Percentiles rank a stretch among this genome's conserved stretches.
phyloP scores from a whole-genome alignment of 2,329 filamentous ascomycete genomes.

The Penicillium sp. region DNA sequence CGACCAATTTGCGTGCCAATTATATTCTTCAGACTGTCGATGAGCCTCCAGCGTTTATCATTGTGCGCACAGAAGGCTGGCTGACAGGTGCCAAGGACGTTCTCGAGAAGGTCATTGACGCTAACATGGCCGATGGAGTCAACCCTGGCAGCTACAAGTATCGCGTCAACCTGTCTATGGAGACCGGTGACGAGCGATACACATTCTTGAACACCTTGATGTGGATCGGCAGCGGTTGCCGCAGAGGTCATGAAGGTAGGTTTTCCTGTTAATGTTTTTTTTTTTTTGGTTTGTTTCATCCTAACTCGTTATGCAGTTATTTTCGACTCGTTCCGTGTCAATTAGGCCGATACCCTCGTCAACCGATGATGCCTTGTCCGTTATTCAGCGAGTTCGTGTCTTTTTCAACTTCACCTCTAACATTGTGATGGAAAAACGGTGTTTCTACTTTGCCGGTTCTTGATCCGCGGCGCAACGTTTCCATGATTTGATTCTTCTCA shows the following conservation, averaged over 20 bases:
- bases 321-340: constrained; percentile 40
- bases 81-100: constrained; percentile 50
- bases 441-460: constrained; percentile 17
- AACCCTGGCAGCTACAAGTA: constrained; percentile 52
- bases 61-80: constrained; percentile 50
- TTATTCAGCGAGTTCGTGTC: constrained; percentile 25
- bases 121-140: constrained; percentile 45
- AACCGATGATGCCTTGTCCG: constrained; percentile 12
- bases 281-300: not conserved
- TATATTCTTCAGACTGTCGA: constrained; percentile 53
- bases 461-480: constrained; percentile 12
- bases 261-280: not conserved
- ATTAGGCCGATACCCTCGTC: constrained; percentile 22
- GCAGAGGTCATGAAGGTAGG: constrained; percentile 48
- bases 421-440: constrained; percentile 24
- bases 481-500: constrained; percentile 8
- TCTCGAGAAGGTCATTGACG: constrained; percentile 49
- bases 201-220: constrained; percentile 51
- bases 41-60: constrained; percentile 51
- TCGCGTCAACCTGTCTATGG: constrained; percentile 49
- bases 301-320: constrained; percentile 28
- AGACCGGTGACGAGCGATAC: constrained; percentile 52
- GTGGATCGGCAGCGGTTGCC: constrained; percentile 52
- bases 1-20: constrained; percentile 46
- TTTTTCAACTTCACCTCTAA: constrained; percentile 3